Percentiles rank a stretch among this genome's conserved stretches.
Evolutionary conservation across 1,284 basidiomycete genomes (phyloP).

Genomic region (Boletus sp.): DNA sequence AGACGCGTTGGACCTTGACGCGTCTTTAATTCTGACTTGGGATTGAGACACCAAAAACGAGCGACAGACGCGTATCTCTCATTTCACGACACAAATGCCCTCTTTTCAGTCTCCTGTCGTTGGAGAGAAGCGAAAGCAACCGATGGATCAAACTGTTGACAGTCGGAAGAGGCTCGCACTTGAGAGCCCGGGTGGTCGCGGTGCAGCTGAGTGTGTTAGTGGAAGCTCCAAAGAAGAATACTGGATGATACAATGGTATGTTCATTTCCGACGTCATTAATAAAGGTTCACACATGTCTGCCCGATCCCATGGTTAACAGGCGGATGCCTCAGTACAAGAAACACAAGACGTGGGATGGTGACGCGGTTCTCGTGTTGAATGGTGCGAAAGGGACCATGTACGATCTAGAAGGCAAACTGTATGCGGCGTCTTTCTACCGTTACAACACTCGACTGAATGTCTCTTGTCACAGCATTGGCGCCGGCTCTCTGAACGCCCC

Average conservation of each 20-base stretch:
- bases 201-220: conserved; percentile 3
- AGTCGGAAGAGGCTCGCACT: conserved; percentile 39
- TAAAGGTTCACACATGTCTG: neutral
- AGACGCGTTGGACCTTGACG: conserved; percentile 20
- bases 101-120: conserved; percentile 12
- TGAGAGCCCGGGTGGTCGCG: conserved; percentile 18
- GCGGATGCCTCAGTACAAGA: conserved; percentile 77
- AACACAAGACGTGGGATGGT: conserved; percentile 94
- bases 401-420: conserved; percentile 63
- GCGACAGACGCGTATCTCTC: neutral
- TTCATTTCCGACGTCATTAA: conserved; percentile 1
- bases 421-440: conserved; percentile 31
- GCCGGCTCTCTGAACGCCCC: conserved; percentile 40
- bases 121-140: conserved; percentile 32
- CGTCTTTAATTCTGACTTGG: neutral
- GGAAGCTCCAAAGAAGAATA: conserved; percentile 38
- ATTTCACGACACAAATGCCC: conserved; percentile 13
- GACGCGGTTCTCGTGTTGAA: conserved; percentile 65
- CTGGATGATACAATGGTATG: conserved; percentile 73
- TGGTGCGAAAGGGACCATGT: conserved; percentile 50
- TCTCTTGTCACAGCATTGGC: conserved; percentile 35
- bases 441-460: conserved; percentile 4
- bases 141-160: conserved; percentile 20
- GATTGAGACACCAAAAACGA: neutral
- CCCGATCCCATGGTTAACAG: conserved; percentile 36